Percentiles rank a stretch among this genome's conserved stretches.
Conservation (phyloP, 2,329 filamentous ascomycete species). For the Nemania sp. region DNA sequence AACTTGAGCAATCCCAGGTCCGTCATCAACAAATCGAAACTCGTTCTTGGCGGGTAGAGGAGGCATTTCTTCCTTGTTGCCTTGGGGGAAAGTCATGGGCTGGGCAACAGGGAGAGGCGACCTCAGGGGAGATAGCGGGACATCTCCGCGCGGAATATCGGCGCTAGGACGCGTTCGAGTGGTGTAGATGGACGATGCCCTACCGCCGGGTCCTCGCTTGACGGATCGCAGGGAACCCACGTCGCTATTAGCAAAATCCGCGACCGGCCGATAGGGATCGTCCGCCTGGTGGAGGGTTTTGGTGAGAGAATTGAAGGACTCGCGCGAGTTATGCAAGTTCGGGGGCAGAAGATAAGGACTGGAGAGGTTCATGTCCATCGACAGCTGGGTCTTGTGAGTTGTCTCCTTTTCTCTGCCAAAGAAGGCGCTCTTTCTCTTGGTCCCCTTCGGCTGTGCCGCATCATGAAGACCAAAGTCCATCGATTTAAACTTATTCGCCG, state of each 20-base stretch:
- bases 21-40: conserved; percentile 45
- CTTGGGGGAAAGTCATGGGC: conserved; percentile 22
- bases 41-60: conserved; percentile 37
- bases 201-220: conserved; percentile 41
- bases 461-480: conserved; percentile 87
- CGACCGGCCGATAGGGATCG: conserved; percentile 78
- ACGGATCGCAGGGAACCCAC: conserved; percentile 60
- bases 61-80: conserved; percentile 18
- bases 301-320: conserved; percentile 85
- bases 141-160: conserved; percentile 47
- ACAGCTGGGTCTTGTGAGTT: conserved; percentile 58
- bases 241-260: conserved; percentile 61
- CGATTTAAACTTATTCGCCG: conserved; percentile 83
- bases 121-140: conserved; percentile 46
- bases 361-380: conserved; percentile 74
- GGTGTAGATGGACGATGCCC: conserved; percentile 53
- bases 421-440: conserved; percentile 52
- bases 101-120: conserved; percentile 35
- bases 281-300: conserved; percentile 74
- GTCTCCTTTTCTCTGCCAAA: conserved; percentile 62
- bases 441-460: conserved; percentile 47
- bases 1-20: conserved; percentile 35
- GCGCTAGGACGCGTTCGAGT: conserved; percentile 44
- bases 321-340: conserved; percentile 74
- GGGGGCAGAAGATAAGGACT: conserved; percentile 95